phyloP scores from a whole-genome alignment of 2,329 filamentous ascomycete genomes.

The Calonectria pteridis region DNA sequence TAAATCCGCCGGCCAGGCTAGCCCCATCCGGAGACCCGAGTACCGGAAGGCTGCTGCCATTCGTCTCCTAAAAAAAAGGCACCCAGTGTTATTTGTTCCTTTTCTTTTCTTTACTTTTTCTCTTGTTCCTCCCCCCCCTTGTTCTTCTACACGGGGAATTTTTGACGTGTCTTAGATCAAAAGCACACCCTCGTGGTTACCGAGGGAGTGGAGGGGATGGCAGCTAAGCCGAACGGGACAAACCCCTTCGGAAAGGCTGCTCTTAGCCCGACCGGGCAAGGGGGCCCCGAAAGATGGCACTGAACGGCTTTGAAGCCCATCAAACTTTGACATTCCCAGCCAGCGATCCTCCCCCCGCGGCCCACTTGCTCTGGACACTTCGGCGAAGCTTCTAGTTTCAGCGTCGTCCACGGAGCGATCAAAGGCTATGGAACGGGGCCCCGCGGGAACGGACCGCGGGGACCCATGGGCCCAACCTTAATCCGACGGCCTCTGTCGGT shows the following conservation, averaged over 20 bases:
- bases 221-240: neutral
- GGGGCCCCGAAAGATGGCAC: neutral
- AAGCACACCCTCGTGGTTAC: neutral
- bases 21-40: neutral
- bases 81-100: too few species aligned
- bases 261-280: neutral
- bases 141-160: neutral
- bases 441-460: neutral
- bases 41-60: neutral
- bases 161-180: neutral
- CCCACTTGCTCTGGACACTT: neutral
- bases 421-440: conserved; percentile 3
- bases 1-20: neutral
- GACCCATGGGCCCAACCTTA: conserved; percentile 12
- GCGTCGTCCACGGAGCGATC: conserved; percentile 6
- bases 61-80: neutral
- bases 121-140: neutral
- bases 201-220: too few species aligned
- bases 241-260: neutral
- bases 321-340: neutral
- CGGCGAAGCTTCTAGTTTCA: conserved; percentile 4
- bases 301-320: neutral
- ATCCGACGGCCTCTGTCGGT: conserved; percentile 16
- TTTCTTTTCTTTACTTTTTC: neutral
- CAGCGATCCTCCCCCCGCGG: neutral